phyloP scores from a whole-genome alignment of 306 rosid species.

The Cucumis sativus region Cucumber_9930_V3 NC_026655.2:11295001-11295500 shows the following conservation, averaged over 20 bases:
- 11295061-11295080: too few species aligned
- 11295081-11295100: too few species aligned
- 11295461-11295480: constrained; percentile 85
- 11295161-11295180: not conserved
- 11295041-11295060: too few species aligned
- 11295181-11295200: not conserved
- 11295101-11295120: too few species aligned
- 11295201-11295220: not conserved
- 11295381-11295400: not conserved
- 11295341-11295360: not conserved
- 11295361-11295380: not conserved
- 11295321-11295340: not conserved
- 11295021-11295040: too few species aligned
- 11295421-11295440: constrained; percentile 46
- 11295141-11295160: too few species aligned
- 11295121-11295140: too few species aligned
- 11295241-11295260: not conserved
- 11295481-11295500: constrained; percentile 80
- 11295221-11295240: not conserved
- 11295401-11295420: not conserved
- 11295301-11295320: not conserved
- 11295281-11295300: not conserved
- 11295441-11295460: constrained; percentile 91
- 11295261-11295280: not conserved
- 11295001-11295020: too few species aligned